phyloP scores from a whole-genome alignment of 306 rosid species.

The Malus domestica region DNA sequence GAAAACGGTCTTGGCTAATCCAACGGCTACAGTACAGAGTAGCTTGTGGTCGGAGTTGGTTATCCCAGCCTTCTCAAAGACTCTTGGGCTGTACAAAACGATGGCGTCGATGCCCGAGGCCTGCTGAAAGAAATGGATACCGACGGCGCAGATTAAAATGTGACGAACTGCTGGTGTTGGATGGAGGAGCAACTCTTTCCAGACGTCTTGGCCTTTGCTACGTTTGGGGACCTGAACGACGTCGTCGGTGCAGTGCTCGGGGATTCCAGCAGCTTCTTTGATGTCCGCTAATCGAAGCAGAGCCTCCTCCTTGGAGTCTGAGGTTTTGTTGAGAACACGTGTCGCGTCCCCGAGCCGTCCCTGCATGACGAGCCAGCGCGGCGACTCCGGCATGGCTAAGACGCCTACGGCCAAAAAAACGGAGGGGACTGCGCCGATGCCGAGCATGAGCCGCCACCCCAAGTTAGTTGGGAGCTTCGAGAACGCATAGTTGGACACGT shows the following conservation, averaged over 20 bases:
- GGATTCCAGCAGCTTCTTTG: conserved; percentile 41
- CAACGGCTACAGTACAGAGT: conserved; percentile 35
- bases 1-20: not conserved
- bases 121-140: conserved; percentile 48
- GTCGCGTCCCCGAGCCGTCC: conserved; percentile 58
- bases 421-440: conserved; percentile 43
- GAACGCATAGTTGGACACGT: conserved; percentile 47
- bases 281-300: conserved; percentile 40
- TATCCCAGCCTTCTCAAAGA: conserved; percentile 42
- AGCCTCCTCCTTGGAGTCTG: conserved; percentile 50
- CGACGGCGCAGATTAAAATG: conserved; percentile 26
- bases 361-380: conserved; percentile 62
- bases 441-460: conserved; percentile 67
- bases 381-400: conserved; percentile 64
- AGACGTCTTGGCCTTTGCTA: not conserved
- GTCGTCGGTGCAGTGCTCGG: not conserved
- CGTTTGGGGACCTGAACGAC: not conserved
- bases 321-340: conserved; percentile 45
- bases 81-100: conserved; percentile 37
- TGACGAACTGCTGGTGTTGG: conserved; percentile 50
- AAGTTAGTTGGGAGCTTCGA: conserved; percentile 28
- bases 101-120: conserved; percentile 39
- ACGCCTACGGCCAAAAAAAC: conserved; percentile 31
- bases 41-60: not conserved
- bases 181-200: conserved; percentile 13